phyloP scores from a whole-genome alignment of 2,329 filamentous ascomycete genomes.

The Trichoderma asperellum region DNA sequence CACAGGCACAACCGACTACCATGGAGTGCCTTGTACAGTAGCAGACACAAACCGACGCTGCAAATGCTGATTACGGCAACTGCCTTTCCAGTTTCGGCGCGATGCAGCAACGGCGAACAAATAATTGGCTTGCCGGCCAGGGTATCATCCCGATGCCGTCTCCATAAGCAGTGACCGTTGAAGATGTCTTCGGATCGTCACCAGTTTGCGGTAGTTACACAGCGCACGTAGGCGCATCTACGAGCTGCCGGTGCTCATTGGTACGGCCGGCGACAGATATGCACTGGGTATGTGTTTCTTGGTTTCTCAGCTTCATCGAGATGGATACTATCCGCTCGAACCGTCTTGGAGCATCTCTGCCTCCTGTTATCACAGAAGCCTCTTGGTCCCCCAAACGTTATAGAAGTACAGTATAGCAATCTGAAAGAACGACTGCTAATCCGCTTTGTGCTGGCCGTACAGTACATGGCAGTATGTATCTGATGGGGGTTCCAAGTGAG shows the following conservation, averaged over 20 bases:
- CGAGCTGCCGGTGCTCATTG: background rate
- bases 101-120: conserved; percentile 4
- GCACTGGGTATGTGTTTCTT: background rate
- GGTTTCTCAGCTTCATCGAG: background rate
- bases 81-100: conserved; percentile 5
- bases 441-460: background rate
- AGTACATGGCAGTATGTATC: background rate
- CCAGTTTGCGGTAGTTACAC: conserved; percentile 8
- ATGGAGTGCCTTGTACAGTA: background rate
- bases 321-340: background rate
- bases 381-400: background rate
- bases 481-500: background rate
- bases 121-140: conserved; percentile 2
- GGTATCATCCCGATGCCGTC: conserved; percentile 14
- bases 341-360: background rate
- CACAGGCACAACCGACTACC: background rate
- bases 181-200: conserved; percentile 20
- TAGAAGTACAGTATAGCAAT: background rate
- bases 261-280: conserved; percentile 12
- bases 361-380: background rate
- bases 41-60: conserved; percentile 8
- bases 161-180: conserved; percentile 9
- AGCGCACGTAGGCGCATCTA: background rate
- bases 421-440: background rate
- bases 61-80: conserved; percentile 16